These are phyloP conservation scores for Intubia oerlemansii DNA, from an alignment of 2,329 filamentous ascomycete species.

Conservation along the genomic window DNA sequence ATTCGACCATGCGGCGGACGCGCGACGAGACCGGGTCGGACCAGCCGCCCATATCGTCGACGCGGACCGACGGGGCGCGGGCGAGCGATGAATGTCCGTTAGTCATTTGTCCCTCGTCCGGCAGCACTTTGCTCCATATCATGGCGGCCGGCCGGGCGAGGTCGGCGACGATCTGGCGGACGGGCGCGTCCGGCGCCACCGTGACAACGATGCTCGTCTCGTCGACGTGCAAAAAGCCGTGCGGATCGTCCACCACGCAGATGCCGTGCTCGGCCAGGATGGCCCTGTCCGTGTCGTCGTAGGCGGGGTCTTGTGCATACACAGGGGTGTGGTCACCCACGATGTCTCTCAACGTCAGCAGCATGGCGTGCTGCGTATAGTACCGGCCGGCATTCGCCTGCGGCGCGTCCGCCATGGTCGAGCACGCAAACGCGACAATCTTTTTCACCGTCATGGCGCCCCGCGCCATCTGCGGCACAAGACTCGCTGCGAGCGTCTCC, in stretches of 20 bases:
- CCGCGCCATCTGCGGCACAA: conserved; percentile 2
- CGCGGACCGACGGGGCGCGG: not conserved
- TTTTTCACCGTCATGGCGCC: conserved; percentile 3
- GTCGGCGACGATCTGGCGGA: conserved; percentile 14
- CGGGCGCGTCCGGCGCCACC: conserved; percentile 10
- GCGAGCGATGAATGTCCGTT: no score
- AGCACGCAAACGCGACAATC: conserved; percentile 7
- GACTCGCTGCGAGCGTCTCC: conserved; percentile 3
- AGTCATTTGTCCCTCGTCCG: not conserved
- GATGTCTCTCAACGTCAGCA: conserved; percentile 7
- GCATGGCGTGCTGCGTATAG: conserved; percentile 8
- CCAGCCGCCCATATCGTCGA: conserved; percentile 6
- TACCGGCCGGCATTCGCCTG: conserved; percentile 1
- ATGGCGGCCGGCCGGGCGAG: conserved; percentile 13
- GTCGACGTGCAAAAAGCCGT: conserved; percentile 13
- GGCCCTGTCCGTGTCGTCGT: conserved; percentile 8
- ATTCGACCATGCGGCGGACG: conserved; percentile 5
- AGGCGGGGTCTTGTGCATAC: conserved; percentile 12
- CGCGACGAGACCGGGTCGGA: conserved; percentile 7
- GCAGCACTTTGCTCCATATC: conserved; percentile 8
- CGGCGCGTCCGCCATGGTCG: conserved; percentile 4
- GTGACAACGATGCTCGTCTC: conserved; percentile 12
- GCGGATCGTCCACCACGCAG: conserved; percentile 12
- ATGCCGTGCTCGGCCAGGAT: conserved; percentile 10
- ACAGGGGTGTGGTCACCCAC: conserved; percentile 3